These are phyloP conservation scores for Cladophialophora exuberans DNA, from an alignment of 2,329 filamentous ascomycete genomes.

Conservation along the genomic window DNA sequence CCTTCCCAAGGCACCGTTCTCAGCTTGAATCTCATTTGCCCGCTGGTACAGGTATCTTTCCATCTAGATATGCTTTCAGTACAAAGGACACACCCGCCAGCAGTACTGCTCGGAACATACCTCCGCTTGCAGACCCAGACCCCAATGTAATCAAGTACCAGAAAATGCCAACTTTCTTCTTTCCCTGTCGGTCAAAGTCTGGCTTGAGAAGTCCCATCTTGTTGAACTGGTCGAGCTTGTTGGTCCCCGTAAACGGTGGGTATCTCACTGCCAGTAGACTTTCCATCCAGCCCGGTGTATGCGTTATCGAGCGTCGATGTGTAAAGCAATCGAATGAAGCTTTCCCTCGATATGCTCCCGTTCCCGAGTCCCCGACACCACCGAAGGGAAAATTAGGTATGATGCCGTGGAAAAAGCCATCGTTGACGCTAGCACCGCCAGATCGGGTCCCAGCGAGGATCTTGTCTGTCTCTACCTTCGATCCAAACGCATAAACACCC, in stretches of 20 bases:
- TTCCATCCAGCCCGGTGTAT: constrained; percentile 65
- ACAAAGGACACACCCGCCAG: constrained; percentile 17
- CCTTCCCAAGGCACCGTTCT: no score
- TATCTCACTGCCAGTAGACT: constrained; percentile 60
- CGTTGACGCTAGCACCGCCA: constrained; percentile 64
- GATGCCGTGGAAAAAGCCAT: constrained; percentile 69
- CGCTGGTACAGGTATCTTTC: neutral
- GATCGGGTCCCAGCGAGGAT: constrained; percentile 67
- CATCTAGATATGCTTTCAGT: constrained; percentile 11
- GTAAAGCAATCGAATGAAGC: constrained; percentile 67
- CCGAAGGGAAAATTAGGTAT: constrained; percentile 77
- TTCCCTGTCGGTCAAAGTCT: constrained; percentile 64
- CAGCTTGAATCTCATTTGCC: constrained; percentile 3
- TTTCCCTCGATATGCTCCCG: constrained; percentile 76
- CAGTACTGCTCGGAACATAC: constrained; percentile 20
- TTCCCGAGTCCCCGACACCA: constrained; percentile 78
- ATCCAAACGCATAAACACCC: constrained; percentile 82
- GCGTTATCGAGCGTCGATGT: constrained; percentile 62
- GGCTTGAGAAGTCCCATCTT: constrained; percentile 57
- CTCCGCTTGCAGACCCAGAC: constrained; percentile 21
- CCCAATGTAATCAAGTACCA: constrained; percentile 33
- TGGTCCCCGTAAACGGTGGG: constrained; percentile 58
- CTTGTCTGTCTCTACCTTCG: constrained; percentile 74
- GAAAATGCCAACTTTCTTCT: constrained; percentile 28
- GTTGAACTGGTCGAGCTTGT: constrained; percentile 56